A percentile compares a stretch with the other conserved stretches of the same genome.
Conservation (phyloP, 495 filamentous ascomycete species). For the Pyrenula massariospora region DNA sequence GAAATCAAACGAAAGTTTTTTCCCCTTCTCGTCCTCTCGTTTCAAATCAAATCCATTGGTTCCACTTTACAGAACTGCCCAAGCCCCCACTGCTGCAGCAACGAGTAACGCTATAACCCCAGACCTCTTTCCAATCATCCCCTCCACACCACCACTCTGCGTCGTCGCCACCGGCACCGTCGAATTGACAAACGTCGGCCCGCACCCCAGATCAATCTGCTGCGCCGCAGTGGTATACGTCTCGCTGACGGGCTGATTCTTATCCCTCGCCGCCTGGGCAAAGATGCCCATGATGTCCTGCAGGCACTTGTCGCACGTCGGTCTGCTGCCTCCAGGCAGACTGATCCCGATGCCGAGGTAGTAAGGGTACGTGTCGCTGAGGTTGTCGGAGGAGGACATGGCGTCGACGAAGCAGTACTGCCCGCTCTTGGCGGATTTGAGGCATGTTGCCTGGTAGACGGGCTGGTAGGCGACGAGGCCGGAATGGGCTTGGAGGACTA, state of each 20-base stretch:
- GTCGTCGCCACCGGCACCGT: constrained; percentile 35
- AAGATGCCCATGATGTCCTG: constrained; percentile 61
- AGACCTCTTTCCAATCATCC: not conserved
- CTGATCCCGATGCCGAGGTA: constrained; percentile 67
- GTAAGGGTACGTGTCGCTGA: constrained; percentile 66
- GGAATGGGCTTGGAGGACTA: constrained; percentile 62
- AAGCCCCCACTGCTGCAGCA: not conserved
- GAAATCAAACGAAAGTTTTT: no score
- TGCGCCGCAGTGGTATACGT: constrained; percentile 54
- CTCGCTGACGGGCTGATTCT: constrained; percentile 40
- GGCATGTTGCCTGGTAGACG: constrained; percentile 68
- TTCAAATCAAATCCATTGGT: not conserved
- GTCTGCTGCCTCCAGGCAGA: constrained; percentile 47
- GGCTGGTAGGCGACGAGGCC: constrained; percentile 62
- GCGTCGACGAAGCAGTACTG: constrained; percentile 68
- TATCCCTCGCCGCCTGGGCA: constrained; percentile 44
- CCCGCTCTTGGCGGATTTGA: constrained; percentile 35
- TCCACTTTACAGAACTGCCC: not conserved
- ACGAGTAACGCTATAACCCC: not conserved
- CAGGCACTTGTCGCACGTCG: constrained; percentile 60
- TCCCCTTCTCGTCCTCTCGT: no score
- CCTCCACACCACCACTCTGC: not conserved
- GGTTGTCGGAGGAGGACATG: constrained; percentile 57
- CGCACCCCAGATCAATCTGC: constrained; percentile 55
- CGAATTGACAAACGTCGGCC: constrained; percentile 47